Conservation (phyloP, 345 rosid genomes). For the Toxicodendron radicans region DNA sequence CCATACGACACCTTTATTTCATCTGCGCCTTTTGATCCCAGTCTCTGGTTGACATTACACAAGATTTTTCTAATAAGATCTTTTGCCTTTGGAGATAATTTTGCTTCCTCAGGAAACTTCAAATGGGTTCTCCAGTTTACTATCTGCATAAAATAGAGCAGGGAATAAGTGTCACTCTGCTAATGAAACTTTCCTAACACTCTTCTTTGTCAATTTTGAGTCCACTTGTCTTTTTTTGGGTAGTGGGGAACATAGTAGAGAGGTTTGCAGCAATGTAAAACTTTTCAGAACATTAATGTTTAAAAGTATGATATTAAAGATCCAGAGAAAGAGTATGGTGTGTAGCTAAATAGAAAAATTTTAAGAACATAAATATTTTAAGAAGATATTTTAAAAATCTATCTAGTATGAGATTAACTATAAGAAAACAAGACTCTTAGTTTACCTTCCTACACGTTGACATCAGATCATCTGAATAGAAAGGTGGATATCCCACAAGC, state of each 20-base stretch:
- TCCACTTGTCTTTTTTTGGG: background rate
- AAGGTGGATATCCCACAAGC: constrained; percentile 97
- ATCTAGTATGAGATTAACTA: no score
- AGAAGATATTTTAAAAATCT: no score
- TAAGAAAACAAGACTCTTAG: background rate
- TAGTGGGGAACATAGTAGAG: background rate
- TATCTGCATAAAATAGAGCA: constrained; percentile 45
- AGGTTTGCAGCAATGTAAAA: background rate
- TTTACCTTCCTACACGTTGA: constrained; percentile 90
- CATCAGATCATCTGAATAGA: constrained; percentile 98
- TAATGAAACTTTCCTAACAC: background rate
- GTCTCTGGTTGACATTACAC: constrained; percentile 78
- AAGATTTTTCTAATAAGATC: constrained; percentile 76
- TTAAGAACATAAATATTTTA: no score
- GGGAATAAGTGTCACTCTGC: constrained; percentile 8
- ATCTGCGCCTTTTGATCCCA: constrained; percentile 80
- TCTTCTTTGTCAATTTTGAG: background rate
- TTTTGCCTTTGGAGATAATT: constrained; percentile 65
- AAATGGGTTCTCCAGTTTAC: constrained; percentile 94
- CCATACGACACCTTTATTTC: constrained; percentile 85
- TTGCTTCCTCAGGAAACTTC: constrained; percentile 95
- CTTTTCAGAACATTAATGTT: background rate
- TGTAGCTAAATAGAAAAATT: no score
- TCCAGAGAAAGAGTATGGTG: no score
- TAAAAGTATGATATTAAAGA: no score